phyloP scores from a whole-genome alignment of 106 monocot species.

The Ottelia alismoides region DNA sequence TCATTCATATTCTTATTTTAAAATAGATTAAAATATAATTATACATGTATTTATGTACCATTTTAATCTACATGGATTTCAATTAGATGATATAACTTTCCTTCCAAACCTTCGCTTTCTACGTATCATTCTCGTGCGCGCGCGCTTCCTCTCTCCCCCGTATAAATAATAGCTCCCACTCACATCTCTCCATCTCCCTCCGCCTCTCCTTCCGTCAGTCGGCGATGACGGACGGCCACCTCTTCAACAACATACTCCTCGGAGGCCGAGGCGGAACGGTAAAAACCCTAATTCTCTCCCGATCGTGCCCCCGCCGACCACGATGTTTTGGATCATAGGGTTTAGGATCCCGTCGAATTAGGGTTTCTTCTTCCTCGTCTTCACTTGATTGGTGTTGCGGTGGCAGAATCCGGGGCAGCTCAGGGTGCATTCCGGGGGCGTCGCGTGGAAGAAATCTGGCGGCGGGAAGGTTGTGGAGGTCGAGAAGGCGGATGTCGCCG shows the following conservation, averaged over 20 bases:
- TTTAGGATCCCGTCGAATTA: slow-evolving; percentile 1
- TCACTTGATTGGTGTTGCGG: neutral
- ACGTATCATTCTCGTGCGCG: no score
- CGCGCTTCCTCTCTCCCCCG: no score
- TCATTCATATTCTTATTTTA: no score
- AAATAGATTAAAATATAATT: no score
- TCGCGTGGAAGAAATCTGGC: slow-evolving; percentile 89
- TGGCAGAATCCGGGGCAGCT: slow-evolving; percentile 89
- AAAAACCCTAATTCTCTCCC: neutral
- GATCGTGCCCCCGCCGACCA: neutral
- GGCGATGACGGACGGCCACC: slow-evolving; percentile 64
- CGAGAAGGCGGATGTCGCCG: slow-evolving; percentile 56
- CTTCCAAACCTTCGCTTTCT: no score
- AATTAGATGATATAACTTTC: no score
- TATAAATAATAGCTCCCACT: no score
- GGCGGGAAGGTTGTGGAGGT: slow-evolving; percentile 86
- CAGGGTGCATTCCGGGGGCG: slow-evolving; percentile 66
- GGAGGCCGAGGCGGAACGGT: slow-evolving; percentile 76
- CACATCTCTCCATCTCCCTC: no score
- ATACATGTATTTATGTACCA: no score
- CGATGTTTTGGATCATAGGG: no score
- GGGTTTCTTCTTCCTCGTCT: neutral
- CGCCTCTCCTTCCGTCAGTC: neutral
- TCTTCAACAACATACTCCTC: slow-evolving; percentile 77
- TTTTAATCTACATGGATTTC: no score